Base-by-base conservation (phyloP, 495 filamentous ascomycete species). In the Staphylotrichum tortipilum region DNA sequence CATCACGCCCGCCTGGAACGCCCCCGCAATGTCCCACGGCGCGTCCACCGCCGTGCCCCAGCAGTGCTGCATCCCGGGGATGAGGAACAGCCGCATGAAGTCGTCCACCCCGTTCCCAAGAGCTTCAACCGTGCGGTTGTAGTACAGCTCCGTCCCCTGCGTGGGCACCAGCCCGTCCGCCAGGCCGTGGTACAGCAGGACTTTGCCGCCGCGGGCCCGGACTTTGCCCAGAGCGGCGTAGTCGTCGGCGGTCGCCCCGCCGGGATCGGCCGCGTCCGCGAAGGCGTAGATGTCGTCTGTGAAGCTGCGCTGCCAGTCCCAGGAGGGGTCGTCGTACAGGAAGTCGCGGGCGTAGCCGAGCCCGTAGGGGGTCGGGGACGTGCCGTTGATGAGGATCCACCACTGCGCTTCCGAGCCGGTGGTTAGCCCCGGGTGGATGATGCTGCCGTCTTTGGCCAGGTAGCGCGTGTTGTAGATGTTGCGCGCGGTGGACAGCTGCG, bases 141-240 rank as follows among this genome's bases (percentile, higher is more conserved):
- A 77, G 44, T 70, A 79, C 22, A 69, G 58, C 6, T 63, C 55
- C 4, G 70, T 68, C 7, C 65, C 68, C 21, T 64, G 61, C 0
- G 73, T 63, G 0, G 75, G 68, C 12, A 81, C 75, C 2, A 69
- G 51, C 0, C 63, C 68, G 57, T 84, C 81, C 9, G 70, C 64
- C 2, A 74, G 46, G 0, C 80, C 79, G 41, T 79, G 78, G 47
- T 82, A 82, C 48, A 75, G 58, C 35, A 83, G 44, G 0, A 81
- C 58, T 53, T 81, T 82, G 15, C 76, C 78, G 10, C 78, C 77
- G 12, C 65, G 60, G 0, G 59, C 48, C 12, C 68, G 59, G 61
- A 80, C 80, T 0, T 59, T 50, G 0, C 68, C 57, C 38, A 82
- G 59, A 9, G 49, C 18, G 15, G 29, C 43, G 34, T 43, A 55